Evolutionary conservation across 371 early-diverging fungal genomes (phyloP).

Genomic region (Synchytrium microbalum): DNA sequence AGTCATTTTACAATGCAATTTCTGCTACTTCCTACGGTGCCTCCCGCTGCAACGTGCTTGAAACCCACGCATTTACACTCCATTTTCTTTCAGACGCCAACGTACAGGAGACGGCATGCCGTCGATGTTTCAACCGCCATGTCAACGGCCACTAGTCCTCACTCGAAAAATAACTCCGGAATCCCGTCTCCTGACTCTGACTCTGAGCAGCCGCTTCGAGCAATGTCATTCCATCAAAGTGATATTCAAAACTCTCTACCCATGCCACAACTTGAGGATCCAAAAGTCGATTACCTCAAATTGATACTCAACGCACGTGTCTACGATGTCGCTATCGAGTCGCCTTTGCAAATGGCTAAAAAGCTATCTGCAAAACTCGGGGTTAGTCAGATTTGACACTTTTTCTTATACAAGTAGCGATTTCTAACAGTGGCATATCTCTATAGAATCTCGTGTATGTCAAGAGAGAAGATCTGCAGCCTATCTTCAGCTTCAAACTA

Average conservation of each 20-base stretch:
- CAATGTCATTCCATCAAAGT: background rate
- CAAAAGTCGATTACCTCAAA: constrained; percentile 16
- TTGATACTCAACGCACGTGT: constrained; percentile 31
- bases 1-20: no score
- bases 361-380: constrained; percentile 35
- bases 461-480: constrained; percentile 76
- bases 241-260: background rate
- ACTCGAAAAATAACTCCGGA: background rate
- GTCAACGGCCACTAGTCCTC: no score
- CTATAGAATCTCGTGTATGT: constrained; percentile 25
- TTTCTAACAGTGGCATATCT: background rate
- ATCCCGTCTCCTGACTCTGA: background rate
- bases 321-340: constrained; percentile 69
- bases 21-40: no score
- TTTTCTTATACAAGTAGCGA: background rate
- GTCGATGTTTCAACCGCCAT: no score
- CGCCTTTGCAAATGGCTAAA: constrained; percentile 73
- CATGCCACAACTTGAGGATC: background rate
- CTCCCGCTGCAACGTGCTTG: no score
- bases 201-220: background rate
- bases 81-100: background rate
- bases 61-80: no score
- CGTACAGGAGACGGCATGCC: background rate
- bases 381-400: constrained; percentile 7
- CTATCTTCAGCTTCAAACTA: constrained; percentile 84